Percentiles rank a stretch among this genome's conserved stretches.
Conservation (phyloP, 1,139 yeast species). For the Scheffersomyces quercinus region DNA sequence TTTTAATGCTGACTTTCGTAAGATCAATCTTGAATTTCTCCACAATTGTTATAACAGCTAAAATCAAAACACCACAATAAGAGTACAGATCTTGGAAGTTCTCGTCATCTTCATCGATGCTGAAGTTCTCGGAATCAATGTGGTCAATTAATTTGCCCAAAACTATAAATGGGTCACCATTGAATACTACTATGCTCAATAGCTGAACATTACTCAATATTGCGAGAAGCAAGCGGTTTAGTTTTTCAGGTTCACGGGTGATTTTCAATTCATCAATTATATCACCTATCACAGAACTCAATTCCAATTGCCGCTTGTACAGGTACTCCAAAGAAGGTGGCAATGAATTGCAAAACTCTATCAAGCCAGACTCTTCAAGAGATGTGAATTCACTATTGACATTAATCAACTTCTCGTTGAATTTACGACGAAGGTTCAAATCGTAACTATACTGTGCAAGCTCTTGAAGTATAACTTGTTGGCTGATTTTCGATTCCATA, state of each 20-base stretch:
- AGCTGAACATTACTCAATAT: constrained; percentile 41
- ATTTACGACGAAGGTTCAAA: constrained; percentile 9
- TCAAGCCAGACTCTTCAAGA: constrained; percentile 50
- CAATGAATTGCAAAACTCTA: constrained; percentile 32
- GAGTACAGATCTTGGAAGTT: constrained; percentile 71
- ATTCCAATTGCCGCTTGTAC: constrained; percentile 36
- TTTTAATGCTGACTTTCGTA: constrained; percentile 22
- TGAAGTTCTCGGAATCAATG: constrained; percentile 36
- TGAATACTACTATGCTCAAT: constrained; percentile 43
- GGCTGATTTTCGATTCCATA: constrained; percentile 36
- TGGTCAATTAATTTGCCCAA: constrained; percentile 31
- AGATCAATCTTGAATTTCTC: constrained; percentile 45
- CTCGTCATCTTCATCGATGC: constrained; percentile 48
- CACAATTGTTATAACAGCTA: constrained; percentile 49
- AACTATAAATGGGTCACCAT: constrained; percentile 22
- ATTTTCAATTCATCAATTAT: constrained; percentile 41
- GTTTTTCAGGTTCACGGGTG: constrained; percentile 40
- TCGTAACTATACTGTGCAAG: constrained; percentile 8
- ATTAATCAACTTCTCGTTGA: constrained; percentile 39
- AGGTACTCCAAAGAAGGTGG: constrained; percentile 38
- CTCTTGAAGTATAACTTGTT: constrained; percentile 10
- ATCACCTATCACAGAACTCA: constrained; percentile 32
- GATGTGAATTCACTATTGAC: constrained; percentile 57
- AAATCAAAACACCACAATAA: constrained; percentile 60
- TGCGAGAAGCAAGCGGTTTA: constrained; percentile 51